These are phyloP conservation scores for Vanderwaltozyma polyspora DNA, from an alignment of 805 yeast genomes.

Conservation along the genomic window DNA sequence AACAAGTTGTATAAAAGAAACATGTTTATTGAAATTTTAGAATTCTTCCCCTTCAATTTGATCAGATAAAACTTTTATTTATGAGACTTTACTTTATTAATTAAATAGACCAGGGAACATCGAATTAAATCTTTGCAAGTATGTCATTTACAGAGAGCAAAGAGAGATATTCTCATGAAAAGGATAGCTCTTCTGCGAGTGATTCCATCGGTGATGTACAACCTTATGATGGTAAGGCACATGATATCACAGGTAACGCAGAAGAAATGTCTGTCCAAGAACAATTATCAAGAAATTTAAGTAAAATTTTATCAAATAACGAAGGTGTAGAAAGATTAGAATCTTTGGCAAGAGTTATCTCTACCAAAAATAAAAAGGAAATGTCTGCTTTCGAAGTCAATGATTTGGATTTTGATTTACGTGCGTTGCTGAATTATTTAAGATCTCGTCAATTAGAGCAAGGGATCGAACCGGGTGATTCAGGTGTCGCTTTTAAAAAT, in stretches of 20 bases:
- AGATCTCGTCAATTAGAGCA: constrained; percentile 31
- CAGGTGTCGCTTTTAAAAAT: constrained; percentile 40
- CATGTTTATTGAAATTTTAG: no score
- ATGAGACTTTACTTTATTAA: no score
- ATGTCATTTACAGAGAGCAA: constrained; percentile 4
- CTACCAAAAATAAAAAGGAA: constrained; percentile 38
- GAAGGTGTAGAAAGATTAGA: constrained; percentile 32
- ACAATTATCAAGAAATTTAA: constrained; percentile 23
- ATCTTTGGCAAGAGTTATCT: constrained; percentile 39
- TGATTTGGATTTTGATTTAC: constrained; percentile 37
- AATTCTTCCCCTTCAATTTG: no score
- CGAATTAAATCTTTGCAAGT: no score
- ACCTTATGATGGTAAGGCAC: neutral
- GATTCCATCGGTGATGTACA: constrained; percentile 1
- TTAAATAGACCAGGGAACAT: no score
- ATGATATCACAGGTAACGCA: constrained; percentile 1
- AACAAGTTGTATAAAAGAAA: no score
- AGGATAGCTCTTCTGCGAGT: constrained; percentile 1
- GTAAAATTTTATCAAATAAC: constrained; percentile 25
- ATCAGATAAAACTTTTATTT: no score
- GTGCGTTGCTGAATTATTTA: constrained; percentile 32
- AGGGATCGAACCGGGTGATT: constrained; percentile 37
- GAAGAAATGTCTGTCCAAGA: constrained; percentile 18
- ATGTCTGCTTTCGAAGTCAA: constrained; percentile 34
- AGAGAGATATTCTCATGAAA: constrained; percentile 2